Conservation (phyloP, 306 rosid genomes). For the Ormosia semicastrata region DNA sequence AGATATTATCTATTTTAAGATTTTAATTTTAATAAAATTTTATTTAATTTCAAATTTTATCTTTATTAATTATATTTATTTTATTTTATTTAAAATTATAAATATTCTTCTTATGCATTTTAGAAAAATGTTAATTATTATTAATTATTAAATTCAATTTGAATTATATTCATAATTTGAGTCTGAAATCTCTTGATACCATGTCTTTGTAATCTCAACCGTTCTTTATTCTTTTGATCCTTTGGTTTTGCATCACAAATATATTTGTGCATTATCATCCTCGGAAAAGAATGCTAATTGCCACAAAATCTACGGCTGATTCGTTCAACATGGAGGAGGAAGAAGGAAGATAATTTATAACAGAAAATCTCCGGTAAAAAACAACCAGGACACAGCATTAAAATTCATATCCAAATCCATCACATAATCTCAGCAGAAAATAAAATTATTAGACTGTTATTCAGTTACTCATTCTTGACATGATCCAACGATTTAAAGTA, state of each 20-base stretch:
- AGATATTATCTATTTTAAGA: no score
- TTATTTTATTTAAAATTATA: no score
- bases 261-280: background rate
- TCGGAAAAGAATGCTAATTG: background rate
- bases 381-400: slow-evolving; percentile 8
- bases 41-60: no score
- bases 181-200: no score
- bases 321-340: background rate
- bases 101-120: no score
- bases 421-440: slow-evolving; percentile 23
- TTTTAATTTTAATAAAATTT: no score
- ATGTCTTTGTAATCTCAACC: no score
- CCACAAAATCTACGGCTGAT: background rate
- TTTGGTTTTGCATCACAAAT: background rate
- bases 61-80: no score
- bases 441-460: slow-evolving; percentile 30
- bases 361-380: slow-evolving; percentile 20
- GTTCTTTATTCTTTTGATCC: no score
- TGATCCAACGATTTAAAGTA: slow-evolving; percentile 22
- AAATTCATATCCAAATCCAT: slow-evolving; percentile 23
- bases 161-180: no score
- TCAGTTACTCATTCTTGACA: slow-evolving; percentile 20
- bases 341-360: background rate
- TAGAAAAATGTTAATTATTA: no score
- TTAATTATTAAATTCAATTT: no score